phyloP scores from a whole-genome alignment of 495 filamentous ascomycete species.

The Podospora sp. region DNA sequence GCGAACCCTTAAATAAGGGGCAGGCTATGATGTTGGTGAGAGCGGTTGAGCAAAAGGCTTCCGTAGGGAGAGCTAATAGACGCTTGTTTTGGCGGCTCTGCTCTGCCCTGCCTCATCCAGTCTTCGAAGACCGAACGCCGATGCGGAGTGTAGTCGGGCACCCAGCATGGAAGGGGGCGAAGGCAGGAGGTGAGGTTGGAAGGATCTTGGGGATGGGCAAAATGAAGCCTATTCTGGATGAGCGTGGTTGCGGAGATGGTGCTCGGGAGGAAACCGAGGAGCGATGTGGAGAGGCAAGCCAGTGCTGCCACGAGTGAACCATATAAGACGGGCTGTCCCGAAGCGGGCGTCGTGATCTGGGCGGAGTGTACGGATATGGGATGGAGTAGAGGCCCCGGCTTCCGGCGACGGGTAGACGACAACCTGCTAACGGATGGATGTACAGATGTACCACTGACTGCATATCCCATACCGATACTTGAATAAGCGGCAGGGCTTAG shows the following conservation, averaged over 20 bases:
- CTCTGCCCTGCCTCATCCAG: not conserved
- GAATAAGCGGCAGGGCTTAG: constrained; percentile 10
- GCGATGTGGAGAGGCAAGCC: constrained; percentile 13
- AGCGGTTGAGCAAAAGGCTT: not conserved
- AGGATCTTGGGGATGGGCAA: not conserved
- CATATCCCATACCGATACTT: constrained; percentile 1
- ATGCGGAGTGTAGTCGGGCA: not conserved
- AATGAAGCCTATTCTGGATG: constrained; percentile 12
- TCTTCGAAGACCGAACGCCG: not conserved
- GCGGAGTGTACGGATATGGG: not conserved
- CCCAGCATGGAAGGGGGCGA: not conserved
- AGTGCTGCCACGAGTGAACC: constrained; percentile 18
- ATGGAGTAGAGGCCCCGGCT: not conserved
- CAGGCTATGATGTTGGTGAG: not conserved
- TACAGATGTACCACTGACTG: not conserved
- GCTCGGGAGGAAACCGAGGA: constrained; percentile 8
- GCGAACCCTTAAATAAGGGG: constrained; percentile 5
- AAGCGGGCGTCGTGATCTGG: constrained; percentile 19
- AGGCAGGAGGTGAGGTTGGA: not conserved
- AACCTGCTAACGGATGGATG: constrained; percentile 8
- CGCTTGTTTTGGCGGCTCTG: not conserved
- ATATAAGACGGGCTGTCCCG: constrained; percentile 39
- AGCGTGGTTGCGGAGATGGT: not conserved
- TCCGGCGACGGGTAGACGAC: constrained; percentile 2
- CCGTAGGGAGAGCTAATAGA: not conserved